Evolutionary conservation across 768 basidiomycete species (phyloP), one percentile per base, ranked within the genome.

Genomic region (Favolaschia claudopus): DNA sequence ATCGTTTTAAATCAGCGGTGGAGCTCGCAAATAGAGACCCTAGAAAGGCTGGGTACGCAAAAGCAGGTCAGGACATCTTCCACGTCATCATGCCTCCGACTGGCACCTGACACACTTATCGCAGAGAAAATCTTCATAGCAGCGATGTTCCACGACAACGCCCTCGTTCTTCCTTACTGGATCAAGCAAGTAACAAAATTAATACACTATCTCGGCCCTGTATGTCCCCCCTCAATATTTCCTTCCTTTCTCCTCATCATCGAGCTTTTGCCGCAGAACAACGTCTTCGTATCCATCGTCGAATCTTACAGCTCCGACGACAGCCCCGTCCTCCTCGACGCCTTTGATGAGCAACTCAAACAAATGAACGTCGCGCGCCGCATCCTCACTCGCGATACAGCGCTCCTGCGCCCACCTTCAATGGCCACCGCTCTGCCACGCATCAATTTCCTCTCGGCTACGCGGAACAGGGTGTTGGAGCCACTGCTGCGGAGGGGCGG

Each of bases 71-170:
- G n/a, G n/a, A n/a, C n/a, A n/a, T n/a, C n/a, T n/a, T n/a, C n/a
- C n/a, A n/a, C n/a, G n/a, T n/a, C n/a, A n/a, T n/a, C n/a, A 12
- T 14, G 40, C 28, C 4, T 9, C 19, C 33, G 10, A 25, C 17
- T 36, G 5, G 27, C 27, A n/a, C 19, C 9, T 15, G 7, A 7
- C 22, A n/a, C n/a, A n/a, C n/a, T n/a, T n/a, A n/a, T n/a, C n/a
- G n/a, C 46, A 64, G 73, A 77, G 33, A 70, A 72, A 24, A 68
- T 76, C 17, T 77, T 75, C 55, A 74, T 79, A 61, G 77, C 75
- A 17, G 78, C 76, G 4, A 75, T 79, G 69, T 76, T 82, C 60
- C 70, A 68, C 65, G 69, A 80, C 52, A 78, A 79, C 39, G 63
- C 72, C 49, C 48, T 46, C 0, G 70, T 80, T 2, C 63, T 81